A percentile compares a stretch with the other conserved stretches of the same genome.
Evolutionary conservation across 352 stramenopile genomes (phyloP).

Genomic region (Globisporangium alternatum): DNA sequence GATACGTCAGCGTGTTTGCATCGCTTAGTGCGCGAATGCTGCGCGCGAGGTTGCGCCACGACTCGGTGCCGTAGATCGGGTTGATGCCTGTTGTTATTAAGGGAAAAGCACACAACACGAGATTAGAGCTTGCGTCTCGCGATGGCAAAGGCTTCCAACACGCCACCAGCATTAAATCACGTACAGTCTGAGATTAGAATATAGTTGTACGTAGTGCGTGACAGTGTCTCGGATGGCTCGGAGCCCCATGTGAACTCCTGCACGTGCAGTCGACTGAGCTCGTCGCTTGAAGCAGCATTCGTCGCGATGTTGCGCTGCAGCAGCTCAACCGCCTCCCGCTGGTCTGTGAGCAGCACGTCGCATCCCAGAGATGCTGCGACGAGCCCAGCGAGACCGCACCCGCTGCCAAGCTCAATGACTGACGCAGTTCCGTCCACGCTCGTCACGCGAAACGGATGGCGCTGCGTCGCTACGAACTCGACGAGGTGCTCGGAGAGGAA

Average conservation of each 20-base stretch:
- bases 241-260: conserved; percentile 68
- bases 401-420: conserved; percentile 79
- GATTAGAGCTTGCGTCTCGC: neutral
- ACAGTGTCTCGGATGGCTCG: conserved; percentile 20
- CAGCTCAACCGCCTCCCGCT: conserved; percentile 63
- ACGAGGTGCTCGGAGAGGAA: conserved; percentile 69
- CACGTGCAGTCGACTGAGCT: conserved; percentile 37
- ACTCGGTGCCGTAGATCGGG: conserved; percentile 78
- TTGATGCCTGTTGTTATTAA: conserved; percentile 50
- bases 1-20: conserved; percentile 52
- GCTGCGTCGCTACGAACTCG: conserved; percentile 23
- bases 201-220: conserved; percentile 38
- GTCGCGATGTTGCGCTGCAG: conserved; percentile 51
- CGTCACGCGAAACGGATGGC: conserved; percentile 14
- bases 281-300: conserved; percentile 41
- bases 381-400: conserved; percentile 71
- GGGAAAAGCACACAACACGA: neutral
- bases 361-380: conserved; percentile 61
- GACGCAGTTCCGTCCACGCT: neutral
- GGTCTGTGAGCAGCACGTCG: conserved; percentile 70
- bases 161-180: conserved; percentile 4
- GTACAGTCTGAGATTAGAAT: conserved; percentile 81
- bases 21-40: conserved; percentile 65
- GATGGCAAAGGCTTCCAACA: neutral
- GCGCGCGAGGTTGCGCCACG: conserved; percentile 68